A percentile compares a stretch with the other conserved stretches of the same genome.
Evolutionary conservation across 139 green algal species (phyloP).

Genomic region (Coelastrella sp.): DNA sequence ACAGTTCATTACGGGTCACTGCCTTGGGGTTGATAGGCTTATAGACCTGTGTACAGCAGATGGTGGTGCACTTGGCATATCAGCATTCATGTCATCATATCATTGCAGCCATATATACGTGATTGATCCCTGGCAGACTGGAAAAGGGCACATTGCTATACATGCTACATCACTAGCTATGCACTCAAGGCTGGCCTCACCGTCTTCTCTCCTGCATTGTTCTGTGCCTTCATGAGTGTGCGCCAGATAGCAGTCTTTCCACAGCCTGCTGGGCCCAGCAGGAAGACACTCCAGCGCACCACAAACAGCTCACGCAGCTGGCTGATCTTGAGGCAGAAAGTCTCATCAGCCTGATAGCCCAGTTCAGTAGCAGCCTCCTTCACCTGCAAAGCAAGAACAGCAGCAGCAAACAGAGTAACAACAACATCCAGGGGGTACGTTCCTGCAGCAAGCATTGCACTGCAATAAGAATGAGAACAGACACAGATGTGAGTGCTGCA

Average conservation of each 20-base stretch:
- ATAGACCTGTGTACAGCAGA: conserved; percentile 54
- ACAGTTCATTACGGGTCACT: conserved; percentile 95
- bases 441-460: not conserved
- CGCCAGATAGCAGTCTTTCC: conserved; percentile 95
- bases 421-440: not conserved
- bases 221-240: conserved; percentile 89
- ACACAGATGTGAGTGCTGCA: not conserved
- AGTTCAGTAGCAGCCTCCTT: conserved; percentile 82
- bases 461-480: not conserved
- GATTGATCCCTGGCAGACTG: not conserved
- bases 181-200: not conserved
- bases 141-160: too few relatives aligned
- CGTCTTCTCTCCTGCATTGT: conserved; percentile 78
- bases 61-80: not conserved
- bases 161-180: not conserved
- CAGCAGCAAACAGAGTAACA: not conserved
- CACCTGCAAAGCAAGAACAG: conserved; percentile 45
- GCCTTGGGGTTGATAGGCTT: conserved; percentile 91
- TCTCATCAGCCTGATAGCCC: conserved; percentile 88
- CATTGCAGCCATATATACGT: not conserved
- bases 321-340: conserved; percentile 92
- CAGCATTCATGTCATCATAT: not conserved
- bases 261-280: conserved; percentile 90
- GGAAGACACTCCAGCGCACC: conserved; percentile 95
- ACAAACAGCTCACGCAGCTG: conserved; percentile 87